Conservation (phyloP, 345 rosid genomes). For the Hevea brasiliensis region DNA sequence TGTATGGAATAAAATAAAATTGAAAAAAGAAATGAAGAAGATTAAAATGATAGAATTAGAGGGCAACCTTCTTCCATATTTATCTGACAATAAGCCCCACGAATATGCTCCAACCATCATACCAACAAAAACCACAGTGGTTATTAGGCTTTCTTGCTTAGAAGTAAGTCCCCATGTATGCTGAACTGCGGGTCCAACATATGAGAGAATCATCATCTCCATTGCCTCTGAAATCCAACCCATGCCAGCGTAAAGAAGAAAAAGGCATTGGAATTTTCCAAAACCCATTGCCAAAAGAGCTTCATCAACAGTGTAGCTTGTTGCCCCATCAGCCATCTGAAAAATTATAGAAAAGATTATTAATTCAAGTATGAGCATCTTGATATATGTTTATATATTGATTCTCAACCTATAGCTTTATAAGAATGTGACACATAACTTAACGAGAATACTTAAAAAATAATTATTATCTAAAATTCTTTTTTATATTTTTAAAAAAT, state of each 20-base stretch:
- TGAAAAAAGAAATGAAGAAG: not conserved
- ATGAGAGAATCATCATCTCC: constrained; percentile 97
- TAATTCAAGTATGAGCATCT: constrained; percentile 1
- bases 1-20: too few relatives aligned
- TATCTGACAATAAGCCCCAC: constrained; percentile 87
- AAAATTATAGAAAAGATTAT: not conserved
- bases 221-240: constrained; percentile 92
- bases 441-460: too few relatives aligned
- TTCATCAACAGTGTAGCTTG: constrained; percentile 69
- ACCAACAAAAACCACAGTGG: constrained; percentile 80
- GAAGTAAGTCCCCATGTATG: constrained; percentile 71
- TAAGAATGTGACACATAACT: too few relatives aligned
- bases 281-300: constrained; percentile 78
- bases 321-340: constrained; percentile 43
- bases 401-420: too few relatives aligned
- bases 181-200: constrained; percentile 80
- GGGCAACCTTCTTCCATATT: constrained; percentile 72
- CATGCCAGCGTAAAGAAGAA: constrained; percentile 88
- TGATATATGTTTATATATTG: too few relatives aligned
- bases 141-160: constrained; percentile 62
- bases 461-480: too few relatives aligned
- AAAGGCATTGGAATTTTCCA: constrained; percentile 70
- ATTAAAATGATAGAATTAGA: constrained; percentile 1
- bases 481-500: too few relatives aligned
- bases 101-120: constrained; percentile 87